A percentile compares a stretch with the other conserved stretches of the same genome.
Conservation (phyloP, 2,329 filamentous ascomycete genomes). For the Esteya vermicola region DNA sequence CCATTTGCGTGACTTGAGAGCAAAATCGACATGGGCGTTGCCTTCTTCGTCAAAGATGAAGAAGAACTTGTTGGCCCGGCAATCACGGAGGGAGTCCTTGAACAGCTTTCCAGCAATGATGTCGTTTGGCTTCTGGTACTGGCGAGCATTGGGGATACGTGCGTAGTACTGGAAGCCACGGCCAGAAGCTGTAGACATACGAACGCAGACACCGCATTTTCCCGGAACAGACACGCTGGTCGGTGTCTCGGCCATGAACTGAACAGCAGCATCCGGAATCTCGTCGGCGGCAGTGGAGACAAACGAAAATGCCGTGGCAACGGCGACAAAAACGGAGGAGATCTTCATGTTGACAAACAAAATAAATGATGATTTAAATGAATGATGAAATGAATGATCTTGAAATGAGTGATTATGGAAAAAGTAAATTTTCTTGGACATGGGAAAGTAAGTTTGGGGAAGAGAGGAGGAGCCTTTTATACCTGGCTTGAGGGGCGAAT, state of each 20-base stretch:
- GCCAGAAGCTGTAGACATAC: neutral
- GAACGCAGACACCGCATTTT: neutral
- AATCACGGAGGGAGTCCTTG: neutral
- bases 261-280: too few species aligned
- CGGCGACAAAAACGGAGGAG: too few species aligned
- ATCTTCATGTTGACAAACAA: too few species aligned
- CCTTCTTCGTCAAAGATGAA: neutral
- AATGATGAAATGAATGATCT: too few species aligned
- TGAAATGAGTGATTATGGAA: too few species aligned
- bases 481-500: too few species aligned
- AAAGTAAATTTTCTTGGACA: too few species aligned
- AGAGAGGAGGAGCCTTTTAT: too few species aligned
- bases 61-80: neutral
- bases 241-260: neutral
- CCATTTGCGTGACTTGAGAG: neutral
- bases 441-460: too few species aligned
- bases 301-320: too few species aligned
- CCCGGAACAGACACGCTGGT: neutral
- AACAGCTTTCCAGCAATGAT: neutral
- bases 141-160: neutral
- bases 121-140: neutral
- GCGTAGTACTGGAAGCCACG: neutral
- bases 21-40: constrained; percentile 3
- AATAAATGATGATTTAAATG: too few species aligned
- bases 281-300: too few species aligned